These are phyloP conservation scores for Basidiobolus meristosporus DNA, from an alignment of 371 early-diverging fungal genomes.

Conservation along the genomic window DNA sequence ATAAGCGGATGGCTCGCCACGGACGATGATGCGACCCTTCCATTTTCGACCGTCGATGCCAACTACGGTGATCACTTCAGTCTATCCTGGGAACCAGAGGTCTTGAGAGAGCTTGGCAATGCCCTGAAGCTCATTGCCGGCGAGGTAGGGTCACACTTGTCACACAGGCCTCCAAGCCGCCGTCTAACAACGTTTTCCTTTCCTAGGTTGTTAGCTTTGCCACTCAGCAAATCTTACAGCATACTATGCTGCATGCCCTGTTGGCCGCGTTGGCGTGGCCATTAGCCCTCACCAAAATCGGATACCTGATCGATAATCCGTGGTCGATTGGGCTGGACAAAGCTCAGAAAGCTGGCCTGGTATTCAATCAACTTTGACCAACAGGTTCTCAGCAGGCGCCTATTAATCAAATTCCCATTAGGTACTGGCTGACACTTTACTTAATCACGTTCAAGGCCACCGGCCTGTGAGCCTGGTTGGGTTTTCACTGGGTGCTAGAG, in stretches of 20 bases:
- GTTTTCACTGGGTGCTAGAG: constrained; percentile 81
- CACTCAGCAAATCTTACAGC: constrained; percentile 69
- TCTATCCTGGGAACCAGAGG: constrained; percentile 76
- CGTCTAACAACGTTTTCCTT: no score
- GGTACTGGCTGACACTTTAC: constrained; percentile 50
- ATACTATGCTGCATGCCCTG: constrained; percentile 63
- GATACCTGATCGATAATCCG: constrained; percentile 87
- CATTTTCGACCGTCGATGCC: constrained; percentile 60
- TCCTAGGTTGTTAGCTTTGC: constrained; percentile 66
- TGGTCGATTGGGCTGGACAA: constrained; percentile 84
- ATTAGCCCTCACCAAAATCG: constrained; percentile 70
- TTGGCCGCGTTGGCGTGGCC: constrained; percentile 79
- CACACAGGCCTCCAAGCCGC: no score
- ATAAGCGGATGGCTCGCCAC: constrained; percentile 66
- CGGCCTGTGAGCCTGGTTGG: constrained; percentile 88
- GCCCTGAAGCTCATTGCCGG: constrained; percentile 68
- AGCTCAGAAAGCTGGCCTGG: constrained; percentile 66
- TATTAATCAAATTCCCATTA: no score
- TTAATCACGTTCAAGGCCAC: constrained; percentile 62
- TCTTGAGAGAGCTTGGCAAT: constrained; percentile 57
- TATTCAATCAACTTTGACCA: no score
- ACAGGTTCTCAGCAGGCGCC: no score
- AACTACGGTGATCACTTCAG: constrained; percentile 62
- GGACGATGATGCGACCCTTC: constrained; percentile 47
- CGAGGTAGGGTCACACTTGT: no score